Percentiles rank a stretch among this genome's conserved stretches.
Conservation (phyloP, 345 rosid genomes). For the Garcia nutans region DNA sequence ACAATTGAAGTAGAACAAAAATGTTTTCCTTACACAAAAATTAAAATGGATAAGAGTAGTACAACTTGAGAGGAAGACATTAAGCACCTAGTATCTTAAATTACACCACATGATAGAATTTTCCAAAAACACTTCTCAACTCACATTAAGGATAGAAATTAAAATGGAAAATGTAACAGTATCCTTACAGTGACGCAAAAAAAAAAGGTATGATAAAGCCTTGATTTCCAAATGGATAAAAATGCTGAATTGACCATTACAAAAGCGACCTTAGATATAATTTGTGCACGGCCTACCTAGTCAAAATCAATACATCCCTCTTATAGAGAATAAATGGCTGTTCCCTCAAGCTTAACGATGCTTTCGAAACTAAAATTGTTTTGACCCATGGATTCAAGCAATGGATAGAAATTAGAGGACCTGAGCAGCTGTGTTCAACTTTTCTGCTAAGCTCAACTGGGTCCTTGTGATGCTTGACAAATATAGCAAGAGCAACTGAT, state of each 20-base stretch:
- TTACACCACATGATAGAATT: not conserved
- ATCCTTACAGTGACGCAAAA: not conserved
- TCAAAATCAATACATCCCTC: slow-evolving; percentile 9
- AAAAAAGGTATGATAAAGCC: not conserved
- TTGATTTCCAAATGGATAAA: not conserved
- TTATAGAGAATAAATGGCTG: not conserved
- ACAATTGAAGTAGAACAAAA: no score
- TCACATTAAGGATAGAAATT: not conserved
- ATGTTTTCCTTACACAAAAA: no score
- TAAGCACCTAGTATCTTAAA: no score
- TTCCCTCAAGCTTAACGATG: not conserved
- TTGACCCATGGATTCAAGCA: not conserved
- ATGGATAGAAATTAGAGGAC: slow-evolving; percentile 38
- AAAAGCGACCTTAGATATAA: not conserved
- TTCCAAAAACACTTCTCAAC: not conserved
- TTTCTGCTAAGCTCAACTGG: slow-evolving; percentile 85
- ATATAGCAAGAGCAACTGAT: slow-evolving; percentile 74
- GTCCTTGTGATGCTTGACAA: slow-evolving; percentile 92
- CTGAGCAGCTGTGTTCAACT: slow-evolving; percentile 92
- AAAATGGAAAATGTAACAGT: not conserved
- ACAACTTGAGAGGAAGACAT: no score
- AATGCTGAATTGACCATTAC: not conserved
- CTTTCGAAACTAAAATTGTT: not conserved
- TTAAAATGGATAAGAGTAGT: no score
- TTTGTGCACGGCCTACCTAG: not conserved